These are phyloP conservation scores for Sugiyamaella smithiae DNA, from an alignment of 805 yeast species.

Conservation along the genomic window DNA sequence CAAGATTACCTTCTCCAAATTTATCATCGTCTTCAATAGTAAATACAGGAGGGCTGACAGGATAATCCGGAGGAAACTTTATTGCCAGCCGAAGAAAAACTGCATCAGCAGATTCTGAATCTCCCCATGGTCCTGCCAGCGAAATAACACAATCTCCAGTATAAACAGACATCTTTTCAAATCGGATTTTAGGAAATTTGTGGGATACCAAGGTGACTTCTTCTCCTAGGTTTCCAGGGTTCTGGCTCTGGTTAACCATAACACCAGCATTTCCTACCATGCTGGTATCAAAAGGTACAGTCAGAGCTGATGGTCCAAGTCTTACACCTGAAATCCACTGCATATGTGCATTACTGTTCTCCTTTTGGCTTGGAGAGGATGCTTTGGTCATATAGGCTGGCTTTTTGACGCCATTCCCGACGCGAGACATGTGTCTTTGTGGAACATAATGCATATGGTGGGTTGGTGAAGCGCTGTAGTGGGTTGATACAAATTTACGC, in stretches of 20 bases:
- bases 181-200: constrained; percentile 79
- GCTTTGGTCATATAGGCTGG: constrained; percentile 24
- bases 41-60: constrained; percentile 57
- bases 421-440: neutral
- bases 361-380: constrained; percentile 27
- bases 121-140: constrained; percentile 76
- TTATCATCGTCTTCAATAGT: constrained; percentile 79
- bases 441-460: neutral
- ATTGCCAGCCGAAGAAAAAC: constrained; percentile 68
- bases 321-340: constrained; percentile 94
- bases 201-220: constrained; percentile 87
- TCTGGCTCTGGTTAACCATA: constrained; percentile 19
- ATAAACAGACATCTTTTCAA: constrained; percentile 84
- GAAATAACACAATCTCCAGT: constrained; percentile 77
- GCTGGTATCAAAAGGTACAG: constrained; percentile 19
- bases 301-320: constrained; percentile 54
- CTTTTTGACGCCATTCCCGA: neutral
- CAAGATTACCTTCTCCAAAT: constrained; percentile 46
- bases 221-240: constrained; percentile 74
- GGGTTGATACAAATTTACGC: neutral
- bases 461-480: constrained; percentile 5
- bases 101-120: constrained; percentile 41
- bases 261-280: constrained; percentile 15
- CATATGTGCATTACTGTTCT: constrained; percentile 55
- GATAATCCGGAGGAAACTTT: constrained; percentile 72